Conservation (phyloP, 163 green algal species). For the Smithsoniella earleae region DNA sequence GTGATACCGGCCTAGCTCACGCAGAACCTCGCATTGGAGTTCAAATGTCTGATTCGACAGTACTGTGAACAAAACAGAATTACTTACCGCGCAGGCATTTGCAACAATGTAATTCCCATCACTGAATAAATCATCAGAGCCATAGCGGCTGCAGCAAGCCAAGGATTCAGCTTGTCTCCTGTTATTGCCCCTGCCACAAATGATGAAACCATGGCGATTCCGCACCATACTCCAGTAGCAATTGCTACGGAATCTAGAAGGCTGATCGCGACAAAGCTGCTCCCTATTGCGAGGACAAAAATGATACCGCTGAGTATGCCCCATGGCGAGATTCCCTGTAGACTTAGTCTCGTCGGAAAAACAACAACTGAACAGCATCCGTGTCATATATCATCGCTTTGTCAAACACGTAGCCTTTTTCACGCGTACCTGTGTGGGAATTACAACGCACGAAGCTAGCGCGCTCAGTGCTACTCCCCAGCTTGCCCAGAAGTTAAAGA, state of each 20-base stretch:
- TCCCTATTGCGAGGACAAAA: slow-evolving; percentile 14
- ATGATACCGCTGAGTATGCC: background rate
- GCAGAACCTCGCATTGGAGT: no score
- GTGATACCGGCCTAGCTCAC: no score
- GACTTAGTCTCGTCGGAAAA: background rate
- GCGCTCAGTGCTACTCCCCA: background rate
- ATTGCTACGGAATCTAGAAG: slow-evolving; percentile 7
- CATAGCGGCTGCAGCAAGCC: background rate
- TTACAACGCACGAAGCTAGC: background rate
- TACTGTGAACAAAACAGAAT: no score
- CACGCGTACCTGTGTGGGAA: background rate
- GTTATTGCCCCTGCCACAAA: slow-evolving; percentile 1
- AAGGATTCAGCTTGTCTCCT: background rate
- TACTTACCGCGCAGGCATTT: background rate
- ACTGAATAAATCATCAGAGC: slow-evolving; percentile 17
- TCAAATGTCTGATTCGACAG: no score
- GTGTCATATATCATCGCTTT: no score
- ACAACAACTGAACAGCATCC: background rate
- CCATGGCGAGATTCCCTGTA: background rate
- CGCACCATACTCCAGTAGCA: slow-evolving; percentile 23
- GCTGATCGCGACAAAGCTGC: slow-evolving; percentile 16
- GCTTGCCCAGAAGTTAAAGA: slow-evolving; percentile 19
- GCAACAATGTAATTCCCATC: background rate
- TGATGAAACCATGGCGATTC: slow-evolving; percentile 19
- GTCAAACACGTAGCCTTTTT: background rate